Conservation (phyloP, 2,329 filamentous ascomycete species). For the Fusarium duplospermum region DNA sequence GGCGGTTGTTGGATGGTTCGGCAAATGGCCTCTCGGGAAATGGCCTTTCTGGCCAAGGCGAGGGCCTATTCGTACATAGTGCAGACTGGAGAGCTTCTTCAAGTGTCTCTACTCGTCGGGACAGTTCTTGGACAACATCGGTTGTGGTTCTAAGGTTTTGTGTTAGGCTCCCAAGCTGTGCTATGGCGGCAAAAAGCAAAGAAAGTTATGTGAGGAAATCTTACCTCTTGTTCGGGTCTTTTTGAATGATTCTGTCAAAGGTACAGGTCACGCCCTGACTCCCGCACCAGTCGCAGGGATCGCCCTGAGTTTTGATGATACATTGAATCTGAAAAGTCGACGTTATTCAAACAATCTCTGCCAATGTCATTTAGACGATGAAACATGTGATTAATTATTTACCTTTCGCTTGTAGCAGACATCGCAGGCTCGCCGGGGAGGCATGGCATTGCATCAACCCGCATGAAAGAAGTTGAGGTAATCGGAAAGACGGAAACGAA, state of each 20-base stretch:
- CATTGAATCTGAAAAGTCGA: slow-evolving; percentile 35
- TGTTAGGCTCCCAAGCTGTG: neutral
- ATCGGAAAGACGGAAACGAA: slow-evolving; percentile 34
- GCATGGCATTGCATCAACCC: slow-evolving; percentile 24
- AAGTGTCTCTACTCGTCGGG: slow-evolving; percentile 31
- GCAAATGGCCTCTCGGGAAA: neutral
- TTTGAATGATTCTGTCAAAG: slow-evolving; percentile 36
- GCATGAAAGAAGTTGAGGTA: slow-evolving; percentile 16
- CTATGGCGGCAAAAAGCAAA: neutral
- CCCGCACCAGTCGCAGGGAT: slow-evolving; percentile 39
- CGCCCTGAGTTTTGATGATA: slow-evolving; percentile 22
- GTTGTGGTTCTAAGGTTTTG: slow-evolving; percentile 13
- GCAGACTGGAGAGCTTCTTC: slow-evolving; percentile 30
- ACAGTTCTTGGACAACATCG: slow-evolving; percentile 35
- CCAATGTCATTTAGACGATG: neutral
- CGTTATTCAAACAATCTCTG: neutral
- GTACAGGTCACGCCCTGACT: slow-evolving; percentile 37
- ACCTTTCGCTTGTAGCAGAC: slow-evolving; percentile 39
- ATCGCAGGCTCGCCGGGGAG: slow-evolving; percentile 35
- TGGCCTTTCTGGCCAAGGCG: slow-evolving; percentile 3
- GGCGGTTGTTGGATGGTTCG: slow-evolving; percentile 2
- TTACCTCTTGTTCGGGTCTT: slow-evolving; percentile 36
- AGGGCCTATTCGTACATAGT: slow-evolving; percentile 9
- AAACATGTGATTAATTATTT: neutral
- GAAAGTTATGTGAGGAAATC: neutral